Conservation (phyloP, 2,329 filamentous ascomycete species). For the Aspergillus proliferans region DNA sequence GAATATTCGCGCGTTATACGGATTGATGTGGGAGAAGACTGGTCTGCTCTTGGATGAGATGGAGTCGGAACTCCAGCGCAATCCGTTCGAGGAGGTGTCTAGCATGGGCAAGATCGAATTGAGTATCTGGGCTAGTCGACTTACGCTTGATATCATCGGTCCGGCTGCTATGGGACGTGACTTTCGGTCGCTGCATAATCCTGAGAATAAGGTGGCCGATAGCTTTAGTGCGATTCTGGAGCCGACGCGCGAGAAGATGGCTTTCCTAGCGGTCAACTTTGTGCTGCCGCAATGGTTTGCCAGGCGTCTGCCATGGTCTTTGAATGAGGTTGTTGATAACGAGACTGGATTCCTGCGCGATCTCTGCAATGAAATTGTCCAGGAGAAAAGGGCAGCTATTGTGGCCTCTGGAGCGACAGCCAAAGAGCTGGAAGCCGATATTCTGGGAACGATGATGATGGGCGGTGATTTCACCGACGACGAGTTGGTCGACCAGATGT, state of each 20-base stretch:
- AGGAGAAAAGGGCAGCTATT: conserved; percentile 25
- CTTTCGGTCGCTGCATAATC: conserved; percentile 48
- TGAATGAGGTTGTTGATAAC: conserved; percentile 25
- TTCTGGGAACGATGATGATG: conserved; percentile 34
- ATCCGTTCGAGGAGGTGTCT: conserved; percentile 23
- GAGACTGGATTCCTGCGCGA: conserved; percentile 27
- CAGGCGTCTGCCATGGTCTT: conserved; percentile 36
- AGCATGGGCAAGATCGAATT: conserved; percentile 28
- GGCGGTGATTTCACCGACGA: conserved; percentile 34
- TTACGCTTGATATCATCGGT: conserved; percentile 55
- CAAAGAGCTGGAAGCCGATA: conserved; percentile 30
- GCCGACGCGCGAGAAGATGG: conserved; percentile 37
- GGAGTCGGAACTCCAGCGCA: conserved; percentile 21
- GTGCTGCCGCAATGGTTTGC: conserved; percentile 49
- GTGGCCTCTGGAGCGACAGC: conserved; percentile 31
- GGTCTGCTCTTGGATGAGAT: conserved; percentile 27
- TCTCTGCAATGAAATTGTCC: conserved; percentile 30
- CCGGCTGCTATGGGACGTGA: conserved; percentile 52
- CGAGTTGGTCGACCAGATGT: conserved; percentile 37
- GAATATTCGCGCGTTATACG: conserved; percentile 30
- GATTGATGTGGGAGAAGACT: conserved; percentile 34
- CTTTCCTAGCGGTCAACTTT: conserved; percentile 39
- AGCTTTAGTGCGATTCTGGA: conserved; percentile 49
- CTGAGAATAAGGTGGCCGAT: conserved; percentile 46
- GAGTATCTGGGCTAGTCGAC: conserved; percentile 36